phyloP scores from a whole-genome alignment of 1,139 yeast species.

The Debaryomyces subglobosus region DNA sequence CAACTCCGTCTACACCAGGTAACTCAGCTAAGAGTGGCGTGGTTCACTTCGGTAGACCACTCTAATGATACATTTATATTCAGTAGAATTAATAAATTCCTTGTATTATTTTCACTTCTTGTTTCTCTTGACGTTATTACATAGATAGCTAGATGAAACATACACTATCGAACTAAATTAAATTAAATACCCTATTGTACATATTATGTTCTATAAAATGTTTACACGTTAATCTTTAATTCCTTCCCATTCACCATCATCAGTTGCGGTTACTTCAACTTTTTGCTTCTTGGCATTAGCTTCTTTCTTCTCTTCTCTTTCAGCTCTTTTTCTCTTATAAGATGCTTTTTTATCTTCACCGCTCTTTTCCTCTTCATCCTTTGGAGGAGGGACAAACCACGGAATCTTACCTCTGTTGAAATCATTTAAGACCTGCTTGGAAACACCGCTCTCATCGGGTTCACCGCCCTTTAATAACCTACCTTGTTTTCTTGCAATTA shows the following conservation, averaged over 20 bases:
- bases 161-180: constrained; percentile 9
- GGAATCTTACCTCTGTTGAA: constrained; percentile 97
- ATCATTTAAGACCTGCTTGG: constrained; percentile 88
- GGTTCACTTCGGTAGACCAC: constrained; percentile 40
- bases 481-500: constrained; percentile 91
- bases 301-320: constrained; percentile 34
- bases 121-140: constrained; percentile 2
- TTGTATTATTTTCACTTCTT: not conserved
- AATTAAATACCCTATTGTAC: constrained; percentile 13
- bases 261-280: constrained; percentile 21
- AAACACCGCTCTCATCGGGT: constrained; percentile 92
- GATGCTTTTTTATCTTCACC: constrained; percentile 61
- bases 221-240: constrained; percentile 19
- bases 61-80: constrained; percentile 15
- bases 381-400: constrained; percentile 96
- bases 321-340: constrained; percentile 55
- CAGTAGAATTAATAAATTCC: constrained; percentile 2
- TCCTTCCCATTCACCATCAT: constrained; percentile 25
- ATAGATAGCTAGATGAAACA: constrained; percentile 4
- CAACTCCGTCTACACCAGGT: constrained; percentile 29
- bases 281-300: constrained; percentile 17
- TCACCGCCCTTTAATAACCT: constrained; percentile 95
- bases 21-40: constrained; percentile 26
- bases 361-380: constrained; percentile 56
- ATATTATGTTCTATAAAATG: constrained; percentile 8